A percentile compares a stretch with the other conserved stretches of the same genome.
These are phyloP conservation scores for Aspergillus piperis DNA, from an alignment of 2,329 filamentous ascomycete genomes.

Conservation along the genomic window DNA sequence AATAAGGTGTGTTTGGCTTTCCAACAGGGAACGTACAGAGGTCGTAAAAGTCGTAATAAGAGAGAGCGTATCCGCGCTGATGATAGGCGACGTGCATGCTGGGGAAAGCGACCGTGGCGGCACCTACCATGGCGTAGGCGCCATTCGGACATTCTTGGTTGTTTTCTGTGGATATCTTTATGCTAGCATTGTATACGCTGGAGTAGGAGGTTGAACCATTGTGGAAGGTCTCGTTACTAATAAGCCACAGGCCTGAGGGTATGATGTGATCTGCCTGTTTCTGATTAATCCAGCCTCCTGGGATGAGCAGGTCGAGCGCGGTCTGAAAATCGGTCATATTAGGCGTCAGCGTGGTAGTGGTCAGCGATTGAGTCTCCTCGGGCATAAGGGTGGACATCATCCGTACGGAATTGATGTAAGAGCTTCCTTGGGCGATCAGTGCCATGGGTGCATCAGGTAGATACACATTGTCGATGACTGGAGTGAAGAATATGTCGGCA, in stretches of 20 bases:
- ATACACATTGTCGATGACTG: constrained; percentile 60
- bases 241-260: constrained; percentile 53
- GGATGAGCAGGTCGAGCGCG: constrained; percentile 45
- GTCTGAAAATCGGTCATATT: constrained; percentile 47
- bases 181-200: constrained; percentile 45
- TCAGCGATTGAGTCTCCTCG: constrained; percentile 60
- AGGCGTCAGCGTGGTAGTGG: constrained; percentile 49
- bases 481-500: constrained; percentile 45
- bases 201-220: neutral
- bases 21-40: constrained; percentile 47
- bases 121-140: constrained; percentile 56
- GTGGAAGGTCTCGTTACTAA: constrained; percentile 55
- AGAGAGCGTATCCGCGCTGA: constrained; percentile 58
- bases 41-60: constrained; percentile 55
- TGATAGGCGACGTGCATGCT: constrained; percentile 54
- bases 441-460: constrained; percentile 54
- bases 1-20: constrained; percentile 53
- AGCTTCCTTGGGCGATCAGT: constrained; percentile 45
- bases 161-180: constrained; percentile 59
- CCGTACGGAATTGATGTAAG: constrained; percentile 50
- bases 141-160: constrained; percentile 61
- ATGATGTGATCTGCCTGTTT: constrained; percentile 47
- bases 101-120: constrained; percentile 47
- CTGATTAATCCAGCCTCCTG: constrained; percentile 39
- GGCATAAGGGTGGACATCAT: constrained; percentile 59